Base-by-base conservation (phyloP, 345 rosid species). In the Citrus cavaleriei region DNA sequence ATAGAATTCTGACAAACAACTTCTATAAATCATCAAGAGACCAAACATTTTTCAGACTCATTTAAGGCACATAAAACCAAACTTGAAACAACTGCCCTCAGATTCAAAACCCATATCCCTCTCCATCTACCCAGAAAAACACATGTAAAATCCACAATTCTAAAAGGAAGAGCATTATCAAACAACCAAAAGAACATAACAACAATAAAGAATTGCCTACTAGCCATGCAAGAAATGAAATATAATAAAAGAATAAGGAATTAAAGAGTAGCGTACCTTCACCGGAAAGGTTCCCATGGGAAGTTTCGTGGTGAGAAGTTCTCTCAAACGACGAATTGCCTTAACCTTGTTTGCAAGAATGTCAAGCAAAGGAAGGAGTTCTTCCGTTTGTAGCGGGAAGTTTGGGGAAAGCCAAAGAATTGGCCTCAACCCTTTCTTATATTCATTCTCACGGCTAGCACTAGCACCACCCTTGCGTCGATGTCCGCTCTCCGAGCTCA, bases 311-410 rank as follows among this genome's bases (percentile, higher is more conserved):
- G 99, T 94, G 37, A 96, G 93, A 79, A 96, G 87, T 78, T 96
- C 99, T 81, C 99, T 90, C 38, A 96, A 87, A 18, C 99, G 97
- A 72, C 98, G 98, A 71, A 96, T 93, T 4, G 98, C 99, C 81
- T 96, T 96, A 68, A 96, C 99, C 85, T 96, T 96, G 89, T 90
- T 96, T 35, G 99, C 99, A 25, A 96, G 94, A 86, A 96, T 96
- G 85, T 94, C 99, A 37, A 96, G 98, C 88, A 96, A 82, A 14
- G 99, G 99, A 83, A 96, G 89, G 58, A 96, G 89, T 84, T 96
- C 99, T 80, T 94, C 98, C 1, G 97, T 96, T 85, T 91, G 93
- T 72, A 96, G 82, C 1, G 99, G 97, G 63, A 96, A 96, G 84
- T 82, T 84, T 5, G 95, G 88, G 65, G 97, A 92, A 77, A 96